phyloP scores from a whole-genome alignment of 139 green algal genomes.

The Closterium sp. region DNA sequence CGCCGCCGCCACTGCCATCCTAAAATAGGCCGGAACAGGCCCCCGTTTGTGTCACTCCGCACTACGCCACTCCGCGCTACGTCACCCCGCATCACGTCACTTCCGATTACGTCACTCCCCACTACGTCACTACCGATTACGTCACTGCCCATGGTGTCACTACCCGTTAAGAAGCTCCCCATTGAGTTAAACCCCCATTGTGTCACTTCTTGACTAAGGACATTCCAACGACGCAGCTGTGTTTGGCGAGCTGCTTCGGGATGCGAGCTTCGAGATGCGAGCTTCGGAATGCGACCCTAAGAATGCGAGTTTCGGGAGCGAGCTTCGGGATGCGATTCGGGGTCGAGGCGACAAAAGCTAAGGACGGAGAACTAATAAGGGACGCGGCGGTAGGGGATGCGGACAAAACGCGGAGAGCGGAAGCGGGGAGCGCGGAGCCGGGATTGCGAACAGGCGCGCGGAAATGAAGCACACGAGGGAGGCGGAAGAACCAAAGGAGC shows the following conservation, averaged over 20 bases:
- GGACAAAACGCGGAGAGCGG: background rate
- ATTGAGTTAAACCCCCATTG: too few relatives aligned
- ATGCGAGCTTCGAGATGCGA: background rate
- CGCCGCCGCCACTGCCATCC: background rate
- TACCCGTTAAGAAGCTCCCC: too few relatives aligned
- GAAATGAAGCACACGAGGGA: background rate
- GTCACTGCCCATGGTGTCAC: background rate
- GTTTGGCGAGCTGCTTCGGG: too few relatives aligned
- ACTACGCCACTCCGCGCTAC: background rate
- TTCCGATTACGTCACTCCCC: background rate
- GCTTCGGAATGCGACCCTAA: background rate
- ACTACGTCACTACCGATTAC: background rate
- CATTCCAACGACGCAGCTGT: too few relatives aligned
- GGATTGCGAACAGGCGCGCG: too few relatives aligned
- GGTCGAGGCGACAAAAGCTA: background rate
- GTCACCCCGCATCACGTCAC: background rate
- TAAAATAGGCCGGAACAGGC: background rate
- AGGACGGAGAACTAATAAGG: background rate
- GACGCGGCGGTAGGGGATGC: background rate
- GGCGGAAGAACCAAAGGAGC: background rate
- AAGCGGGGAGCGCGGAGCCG: too few relatives aligned
- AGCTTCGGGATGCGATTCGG: background rate
- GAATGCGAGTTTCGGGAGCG: too few relatives aligned
- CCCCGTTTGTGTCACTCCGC: background rate
- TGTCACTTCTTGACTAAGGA: too few relatives aligned